Percentiles rank a stretch among this genome's conserved stretches.
Evolutionary conservation across 805 yeast genomes (phyloP).

Genomic region (Barnettozyma salicaria): DNA sequence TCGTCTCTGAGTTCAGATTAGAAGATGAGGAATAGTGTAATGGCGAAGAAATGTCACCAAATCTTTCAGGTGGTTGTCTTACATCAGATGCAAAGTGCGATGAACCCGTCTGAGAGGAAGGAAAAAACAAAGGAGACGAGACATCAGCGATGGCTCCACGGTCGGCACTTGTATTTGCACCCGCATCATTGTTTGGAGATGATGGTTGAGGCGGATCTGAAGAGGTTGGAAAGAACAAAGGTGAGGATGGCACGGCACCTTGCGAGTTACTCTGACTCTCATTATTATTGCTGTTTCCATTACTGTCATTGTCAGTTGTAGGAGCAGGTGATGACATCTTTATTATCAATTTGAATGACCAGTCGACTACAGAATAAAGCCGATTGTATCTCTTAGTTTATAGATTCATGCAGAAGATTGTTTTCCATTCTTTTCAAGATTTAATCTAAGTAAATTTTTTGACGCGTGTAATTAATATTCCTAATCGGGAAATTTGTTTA

Average conservation of each 20-base stretch:
- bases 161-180: neutral
- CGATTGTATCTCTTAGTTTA: too few relatives aligned
- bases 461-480: constrained; percentile 26
- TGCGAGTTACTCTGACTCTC: too few relatives aligned
- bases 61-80: constrained; percentile 10
- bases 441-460: neutral
- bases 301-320: neutral
- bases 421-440: too few relatives aligned
- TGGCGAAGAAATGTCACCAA: constrained; percentile 39
- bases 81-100: constrained; percentile 16
- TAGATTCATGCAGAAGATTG: too few relatives aligned
- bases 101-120: constrained; percentile 27
- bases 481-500: constrained; percentile 10
- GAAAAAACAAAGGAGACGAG: constrained; percentile 31
- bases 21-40: constrained; percentile 37
- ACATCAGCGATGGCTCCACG: constrained; percentile 10
- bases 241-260: too few relatives aligned
- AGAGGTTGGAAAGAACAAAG: constrained; percentile 39
- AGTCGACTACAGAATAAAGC: too few relatives aligned
- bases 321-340: constrained; percentile 10
- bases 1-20: constrained; percentile 26
- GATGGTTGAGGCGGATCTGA: neutral
- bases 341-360: too few relatives aligned
- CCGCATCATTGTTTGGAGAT: neutral
- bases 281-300: neutral